Conservation (phyloP, 169 alveolate genomes). For the Eimeria brunetti region DNA sequence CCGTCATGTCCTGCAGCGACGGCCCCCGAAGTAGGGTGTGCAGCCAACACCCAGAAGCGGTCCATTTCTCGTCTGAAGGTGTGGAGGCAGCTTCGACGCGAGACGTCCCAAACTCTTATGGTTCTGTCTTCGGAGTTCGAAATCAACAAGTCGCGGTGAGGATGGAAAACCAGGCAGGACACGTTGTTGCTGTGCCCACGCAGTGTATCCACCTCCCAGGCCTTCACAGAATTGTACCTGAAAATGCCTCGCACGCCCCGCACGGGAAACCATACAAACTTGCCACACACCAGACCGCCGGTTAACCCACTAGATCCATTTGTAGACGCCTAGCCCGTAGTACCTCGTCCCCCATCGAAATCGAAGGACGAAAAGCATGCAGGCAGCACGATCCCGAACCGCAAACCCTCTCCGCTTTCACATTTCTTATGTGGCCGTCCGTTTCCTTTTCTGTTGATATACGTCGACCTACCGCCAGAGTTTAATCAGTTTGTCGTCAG, state of each 20-base stretch:
- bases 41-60: constrained; percentile 94
- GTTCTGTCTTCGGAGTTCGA: constrained; percentile 96
- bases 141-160: constrained; percentile 92
- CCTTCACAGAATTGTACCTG: constrained; percentile 85
- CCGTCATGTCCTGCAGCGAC: constrained; percentile 96
- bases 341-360: background rate
- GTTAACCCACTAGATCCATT: background rate
- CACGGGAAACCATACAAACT: background rate
- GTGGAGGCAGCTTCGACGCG: constrained; percentile 93
- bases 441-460: background rate
- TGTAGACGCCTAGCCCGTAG: background rate
- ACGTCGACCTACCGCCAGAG: constrained; percentile 83
- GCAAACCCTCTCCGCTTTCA: background rate
- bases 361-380: background rate
- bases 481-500: constrained; percentile 86
- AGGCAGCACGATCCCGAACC: background rate
- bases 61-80: constrained; percentile 93
- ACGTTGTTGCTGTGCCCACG: constrained; percentile 97
- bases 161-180: constrained; percentile 95
- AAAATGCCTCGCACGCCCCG: background rate
- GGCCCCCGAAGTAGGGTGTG: constrained; percentile 91
- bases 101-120: constrained; percentile 96
- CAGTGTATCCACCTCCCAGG: constrained; percentile 96
- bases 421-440: background rate
- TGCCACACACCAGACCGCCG: background rate